Base-by-base conservation (phyloP, 345 rosid species). In the Eutrema heterophyllum region DNA sequence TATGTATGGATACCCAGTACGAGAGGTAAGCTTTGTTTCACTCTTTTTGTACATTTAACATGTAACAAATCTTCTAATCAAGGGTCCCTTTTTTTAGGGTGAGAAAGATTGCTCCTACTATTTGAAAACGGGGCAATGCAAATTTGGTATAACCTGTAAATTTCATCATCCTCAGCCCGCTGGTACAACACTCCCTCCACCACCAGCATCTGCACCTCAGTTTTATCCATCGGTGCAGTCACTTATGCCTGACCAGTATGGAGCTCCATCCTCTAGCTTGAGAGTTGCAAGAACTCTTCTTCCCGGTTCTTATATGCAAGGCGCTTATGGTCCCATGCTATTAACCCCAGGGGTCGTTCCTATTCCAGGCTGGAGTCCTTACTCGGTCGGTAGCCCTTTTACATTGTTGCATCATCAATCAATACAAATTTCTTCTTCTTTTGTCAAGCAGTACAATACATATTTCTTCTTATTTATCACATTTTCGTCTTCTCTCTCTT, bases 121-220 rank as follows among this genome's bases (percentile, higher is more conserved):
- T 86, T 79, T 86, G 82, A 87, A 88, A 84, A 91, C 89, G 81
- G 96, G 98, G 88, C 92, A 86, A 61, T 93, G 98, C 88, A 93
- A 93, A 78, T 93, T 93, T 81, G 92, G 91, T 78, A 75, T 78
- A 50, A 91, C 96, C 30, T 91, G 98, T 86, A 93, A 91, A 86
- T 93, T 89, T 79, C 92, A 91, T 82, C 98, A 93, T 84, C 97
- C 97, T 78, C 91, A 81, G 75, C 92, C 85, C 57, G 88, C 91
- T 81, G 83, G 81, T 68, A 66, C 89, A 18, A 80, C 90, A 27
- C 35, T 80, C 56, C 83, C 86, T 0, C 67, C 79, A 46, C 83
- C 87, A 44, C 24, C 65, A 35, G 79, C 85, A 53, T 81, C 92
- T 80, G 86, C 89, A 81, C 83, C 96, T 81, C 84, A 81, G 75